phyloP scores from a whole-genome alignment of 2,329 filamentous ascomycete species.

The Atkinsonella texensis region DNA sequence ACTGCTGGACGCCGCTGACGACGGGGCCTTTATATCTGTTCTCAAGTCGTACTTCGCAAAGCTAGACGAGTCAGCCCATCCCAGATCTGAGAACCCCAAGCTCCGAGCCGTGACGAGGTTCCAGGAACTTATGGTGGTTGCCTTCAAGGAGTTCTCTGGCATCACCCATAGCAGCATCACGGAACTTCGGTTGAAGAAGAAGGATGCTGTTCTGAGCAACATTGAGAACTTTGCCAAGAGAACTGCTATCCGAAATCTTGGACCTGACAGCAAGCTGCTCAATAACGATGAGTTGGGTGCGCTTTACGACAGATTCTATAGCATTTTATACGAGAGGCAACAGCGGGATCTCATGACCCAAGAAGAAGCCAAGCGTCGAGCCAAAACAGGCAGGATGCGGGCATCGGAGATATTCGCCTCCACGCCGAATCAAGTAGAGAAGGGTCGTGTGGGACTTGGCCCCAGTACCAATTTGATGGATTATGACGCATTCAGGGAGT shows the following conservation, averaged over 20 bases:
- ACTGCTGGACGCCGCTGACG: slow-evolving; percentile 80
- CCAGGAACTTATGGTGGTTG: slow-evolving; percentile 97
- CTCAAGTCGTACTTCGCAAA: slow-evolving; percentile 90
- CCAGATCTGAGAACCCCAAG: slow-evolving; percentile 90
- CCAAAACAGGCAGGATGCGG: slow-evolving; percentile 42
- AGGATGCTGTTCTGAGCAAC: slow-evolving; percentile 84
- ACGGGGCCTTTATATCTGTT: slow-evolving; percentile 93
- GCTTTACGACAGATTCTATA: slow-evolving; percentile 90
- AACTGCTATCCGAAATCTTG: slow-evolving; percentile 89
- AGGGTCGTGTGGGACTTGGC: slow-evolving; percentile 76
- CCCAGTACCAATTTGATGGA: slow-evolving; percentile 92
- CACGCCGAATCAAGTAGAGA: slow-evolving; percentile 49
- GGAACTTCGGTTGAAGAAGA: slow-evolving; percentile 82
- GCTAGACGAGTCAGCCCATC: slow-evolving; percentile 90
- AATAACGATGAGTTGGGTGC: slow-evolving; percentile 76
- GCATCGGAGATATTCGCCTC: slow-evolving; percentile 26
- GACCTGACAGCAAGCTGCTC: slow-evolving; percentile 87
- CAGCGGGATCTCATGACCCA: slow-evolving; percentile 67
- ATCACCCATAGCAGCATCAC: slow-evolving; percentile 90
- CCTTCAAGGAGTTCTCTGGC: slow-evolving; percentile 93
- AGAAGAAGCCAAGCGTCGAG: slow-evolving; percentile 58
- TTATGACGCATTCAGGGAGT: slow-evolving; percentile 91
- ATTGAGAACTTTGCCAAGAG: slow-evolving; percentile 97
- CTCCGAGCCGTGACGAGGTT: slow-evolving; percentile 88
- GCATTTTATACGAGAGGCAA: slow-evolving; percentile 80